Percentiles rank a stretch among this genome's conserved stretches.
phyloP scores from a whole-genome alignment of 176 grass and related monocot species.

The Pharus latifolius region DNA sequence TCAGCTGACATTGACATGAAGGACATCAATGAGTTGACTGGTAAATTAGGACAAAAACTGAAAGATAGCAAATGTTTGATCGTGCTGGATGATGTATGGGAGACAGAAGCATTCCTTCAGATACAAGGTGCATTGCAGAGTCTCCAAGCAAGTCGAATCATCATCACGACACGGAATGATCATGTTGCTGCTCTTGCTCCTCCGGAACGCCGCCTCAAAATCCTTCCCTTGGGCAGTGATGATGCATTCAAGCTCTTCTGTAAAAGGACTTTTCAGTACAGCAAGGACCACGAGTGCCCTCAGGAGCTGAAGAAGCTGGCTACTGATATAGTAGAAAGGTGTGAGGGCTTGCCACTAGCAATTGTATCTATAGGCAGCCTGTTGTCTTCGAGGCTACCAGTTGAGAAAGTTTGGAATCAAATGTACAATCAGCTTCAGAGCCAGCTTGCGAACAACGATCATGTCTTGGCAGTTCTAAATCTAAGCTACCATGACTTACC shows the following conservation, averaged over 20 bases:
- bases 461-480: conserved; percentile 16
- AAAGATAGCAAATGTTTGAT: conserved; percentile 25
- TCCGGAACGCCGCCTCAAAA: not conserved
- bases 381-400: conserved; percentile 4
- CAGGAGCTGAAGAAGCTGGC: not conserved
- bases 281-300: conserved; percentile 8
- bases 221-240: no score
- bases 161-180: conserved; percentile 23
- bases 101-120: conserved; percentile 8
- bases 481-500: conserved; percentile 20
- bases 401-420: conserved; percentile 14
- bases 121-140: conserved; percentile 7
- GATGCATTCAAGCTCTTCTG: no score
- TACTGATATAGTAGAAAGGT: conserved; percentile 15
- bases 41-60: not conserved
- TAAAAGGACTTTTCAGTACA: no score
- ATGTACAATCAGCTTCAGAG: conserved; percentile 14
- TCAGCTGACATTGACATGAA: not conserved
- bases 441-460: not conserved
- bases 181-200: conserved; percentile 5
- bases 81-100: conserved; percentile 38
- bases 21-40: conserved; percentile 3
- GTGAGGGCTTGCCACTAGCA: no score
- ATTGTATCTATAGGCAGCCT: conserved; percentile 12
- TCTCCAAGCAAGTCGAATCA: not conserved